Evolutionary conservation across 1,139 yeast species (phyloP).

Genomic region (Pichia sp.): DNA sequence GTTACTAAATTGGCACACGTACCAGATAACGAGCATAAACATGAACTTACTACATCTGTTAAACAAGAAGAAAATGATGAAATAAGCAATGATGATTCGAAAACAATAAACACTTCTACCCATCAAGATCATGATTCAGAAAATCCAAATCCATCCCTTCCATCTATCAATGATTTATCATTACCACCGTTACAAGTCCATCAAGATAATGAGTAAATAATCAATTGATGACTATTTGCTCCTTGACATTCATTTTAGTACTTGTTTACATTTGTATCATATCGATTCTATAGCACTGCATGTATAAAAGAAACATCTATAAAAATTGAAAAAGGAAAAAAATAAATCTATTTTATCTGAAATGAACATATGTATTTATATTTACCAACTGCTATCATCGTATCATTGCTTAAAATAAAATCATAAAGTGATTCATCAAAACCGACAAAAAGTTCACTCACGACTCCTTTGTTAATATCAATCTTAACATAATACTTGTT

Average conservation of each 20-base stretch:
- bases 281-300: no score
- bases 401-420: slow-evolving; percentile 1
- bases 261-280: no score
- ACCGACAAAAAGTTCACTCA: slow-evolving; percentile 11
- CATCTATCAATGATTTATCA: slow-evolving; percentile 25
- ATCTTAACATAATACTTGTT: slow-evolving; percentile 7
- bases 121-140: not conserved
- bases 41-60: not conserved
- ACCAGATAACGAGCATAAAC: not conserved
- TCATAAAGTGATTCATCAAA: slow-evolving; percentile 9
- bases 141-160: slow-evolving; percentile 15
- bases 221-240: no score
- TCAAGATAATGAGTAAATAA: slow-evolving; percentile 14
- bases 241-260: no score
- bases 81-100: not conserved
- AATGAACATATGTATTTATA: slow-evolving; percentile 5
- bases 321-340: not conserved
- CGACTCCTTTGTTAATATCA: slow-evolving; percentile 5
- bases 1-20: not conserved
- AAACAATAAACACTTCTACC: not conserved
- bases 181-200: slow-evolving; percentile 27
- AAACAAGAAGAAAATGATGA: not conserved
- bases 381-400: slow-evolving; percentile 14
- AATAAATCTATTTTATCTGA: no score
- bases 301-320: not conserved